A percentile compares a stretch with the other conserved stretches of the same genome.
Evolutionary conservation across 2,329 filamentous ascomycete species (phyloP).

Genomic region (Talaromyces sp.): DNA sequence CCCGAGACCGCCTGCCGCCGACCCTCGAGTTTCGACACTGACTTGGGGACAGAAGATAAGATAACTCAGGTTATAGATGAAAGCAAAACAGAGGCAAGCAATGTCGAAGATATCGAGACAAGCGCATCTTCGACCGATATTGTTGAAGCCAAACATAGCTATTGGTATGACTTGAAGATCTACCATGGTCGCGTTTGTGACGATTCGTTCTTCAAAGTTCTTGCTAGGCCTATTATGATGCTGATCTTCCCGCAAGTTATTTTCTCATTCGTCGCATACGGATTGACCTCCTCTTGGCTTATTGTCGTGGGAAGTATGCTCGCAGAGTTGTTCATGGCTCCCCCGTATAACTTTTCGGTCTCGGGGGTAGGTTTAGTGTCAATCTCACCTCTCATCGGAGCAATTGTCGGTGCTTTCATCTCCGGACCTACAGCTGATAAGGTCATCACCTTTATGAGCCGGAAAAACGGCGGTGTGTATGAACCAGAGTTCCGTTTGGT

Average conservation of each 20-base stretch:
- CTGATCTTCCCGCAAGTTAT: constrained; percentile 22
- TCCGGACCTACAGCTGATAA: neutral
- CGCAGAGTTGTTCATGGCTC: neutral
- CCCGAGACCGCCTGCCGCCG: constrained; percentile 22
- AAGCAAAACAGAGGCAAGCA: neutral
- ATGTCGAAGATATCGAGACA: neutral
- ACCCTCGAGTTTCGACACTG: neutral
- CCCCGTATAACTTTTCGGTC: constrained; percentile 9
- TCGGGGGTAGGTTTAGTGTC: neutral
- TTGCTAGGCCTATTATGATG: constrained; percentile 31
- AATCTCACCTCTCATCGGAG: neutral
- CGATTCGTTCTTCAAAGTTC: constrained; percentile 21
- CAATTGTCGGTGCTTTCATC: neutral
- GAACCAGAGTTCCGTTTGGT: constrained; percentile 13
- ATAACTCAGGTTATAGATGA: neutral
- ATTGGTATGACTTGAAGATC: constrained; percentile 14
- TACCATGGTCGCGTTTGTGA: constrained; percentile 19
- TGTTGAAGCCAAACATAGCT: neutral
- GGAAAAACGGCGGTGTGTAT: constrained; percentile 7
- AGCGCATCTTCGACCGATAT: neutral
- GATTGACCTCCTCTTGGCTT: neutral
- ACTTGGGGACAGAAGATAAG: neutral
- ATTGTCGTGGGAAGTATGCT: constrained; percentile 6
- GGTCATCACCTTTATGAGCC: neutral
- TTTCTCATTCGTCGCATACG: constrained; percentile 3